Conservation (phyloP, 352 stramenopile genomes). For the Pythium biforme region DNA sequence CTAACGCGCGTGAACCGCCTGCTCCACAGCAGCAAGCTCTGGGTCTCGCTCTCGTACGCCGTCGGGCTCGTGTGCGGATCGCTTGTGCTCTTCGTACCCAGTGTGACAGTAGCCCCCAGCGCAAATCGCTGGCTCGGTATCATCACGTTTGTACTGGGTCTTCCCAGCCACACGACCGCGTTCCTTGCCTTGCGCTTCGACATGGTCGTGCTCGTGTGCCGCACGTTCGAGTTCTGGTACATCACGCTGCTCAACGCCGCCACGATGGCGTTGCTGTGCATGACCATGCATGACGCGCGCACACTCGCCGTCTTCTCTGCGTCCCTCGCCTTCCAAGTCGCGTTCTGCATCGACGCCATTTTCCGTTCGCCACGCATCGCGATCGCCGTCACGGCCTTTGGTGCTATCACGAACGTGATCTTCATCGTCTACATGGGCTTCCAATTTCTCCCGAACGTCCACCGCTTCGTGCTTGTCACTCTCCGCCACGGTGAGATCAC, state of each 20-base stretch:
- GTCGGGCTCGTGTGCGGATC: not conserved
- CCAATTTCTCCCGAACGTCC: not conserved
- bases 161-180: not conserved
- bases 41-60: not conserved
- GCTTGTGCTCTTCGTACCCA: not conserved
- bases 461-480: not conserved
- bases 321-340: not conserved
- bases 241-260: not conserved
- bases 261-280: not conserved
- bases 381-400: not conserved
- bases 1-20: not conserved
- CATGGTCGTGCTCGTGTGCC: not conserved
- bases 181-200: not conserved
- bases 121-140: not conserved
- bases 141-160: not conserved
- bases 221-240: slow-evolving; percentile 1
- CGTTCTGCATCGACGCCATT: not conserved
- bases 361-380: not conserved
- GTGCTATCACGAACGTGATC: not conserved
- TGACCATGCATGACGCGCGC: not conserved
- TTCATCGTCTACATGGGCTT: not conserved
- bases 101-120: not conserved
- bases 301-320: not conserved
- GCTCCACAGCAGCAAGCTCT: not conserved
- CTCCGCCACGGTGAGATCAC: not conserved